Conservation (phyloP, 495 filamentous ascomycete genomes). For the Achaetomiella virescens region DNA sequence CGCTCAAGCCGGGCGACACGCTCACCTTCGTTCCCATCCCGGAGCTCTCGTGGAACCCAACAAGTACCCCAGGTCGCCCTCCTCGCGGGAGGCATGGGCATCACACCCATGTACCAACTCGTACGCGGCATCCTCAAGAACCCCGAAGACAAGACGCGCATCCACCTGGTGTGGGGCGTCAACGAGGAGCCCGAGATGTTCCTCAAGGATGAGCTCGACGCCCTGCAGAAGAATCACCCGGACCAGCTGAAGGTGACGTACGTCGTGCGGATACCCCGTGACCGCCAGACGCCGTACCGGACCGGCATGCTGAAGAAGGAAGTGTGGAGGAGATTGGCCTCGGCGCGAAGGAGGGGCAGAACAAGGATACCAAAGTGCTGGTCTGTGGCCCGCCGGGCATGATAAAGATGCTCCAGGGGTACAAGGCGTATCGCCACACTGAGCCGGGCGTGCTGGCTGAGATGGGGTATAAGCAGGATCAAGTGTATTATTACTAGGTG, state of each 20-base stretch:
- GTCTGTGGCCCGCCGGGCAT: conserved; percentile 61
- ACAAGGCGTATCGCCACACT: not conserved
- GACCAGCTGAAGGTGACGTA: conserved; percentile 55
- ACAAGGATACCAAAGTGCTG: conserved; percentile 51
- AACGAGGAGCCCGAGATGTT: conserved; percentile 59
- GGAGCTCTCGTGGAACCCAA: conserved; percentile 52
- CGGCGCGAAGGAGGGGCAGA: conserved; percentile 27
- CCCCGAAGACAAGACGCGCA: conserved; percentile 54
- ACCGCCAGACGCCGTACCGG: conserved; percentile 33
- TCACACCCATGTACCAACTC: conserved; percentile 59
- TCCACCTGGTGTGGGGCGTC: conserved; percentile 60
- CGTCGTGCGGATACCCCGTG: conserved; percentile 46
- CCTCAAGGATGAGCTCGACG: conserved; percentile 47
- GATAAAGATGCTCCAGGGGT: conserved; percentile 49
- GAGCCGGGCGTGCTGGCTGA: conserved; percentile 40
- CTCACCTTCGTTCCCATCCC: conserved; percentile 49
- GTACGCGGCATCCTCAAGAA: conserved; percentile 55
- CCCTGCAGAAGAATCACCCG: conserved; percentile 47
- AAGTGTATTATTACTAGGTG: conserved; percentile 49
- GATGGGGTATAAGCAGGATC: conserved; percentile 49
- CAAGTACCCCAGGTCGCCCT: conserved; percentile 50
- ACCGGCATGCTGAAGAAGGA: conserved; percentile 55
- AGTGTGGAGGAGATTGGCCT: conserved; percentile 46
- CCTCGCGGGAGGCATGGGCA: conserved; percentile 58
- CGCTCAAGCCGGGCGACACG: conserved; percentile 52